Conservation (phyloP, 1,284 basidiomycete genomes). For the Schizophyllum amplum region DNA sequence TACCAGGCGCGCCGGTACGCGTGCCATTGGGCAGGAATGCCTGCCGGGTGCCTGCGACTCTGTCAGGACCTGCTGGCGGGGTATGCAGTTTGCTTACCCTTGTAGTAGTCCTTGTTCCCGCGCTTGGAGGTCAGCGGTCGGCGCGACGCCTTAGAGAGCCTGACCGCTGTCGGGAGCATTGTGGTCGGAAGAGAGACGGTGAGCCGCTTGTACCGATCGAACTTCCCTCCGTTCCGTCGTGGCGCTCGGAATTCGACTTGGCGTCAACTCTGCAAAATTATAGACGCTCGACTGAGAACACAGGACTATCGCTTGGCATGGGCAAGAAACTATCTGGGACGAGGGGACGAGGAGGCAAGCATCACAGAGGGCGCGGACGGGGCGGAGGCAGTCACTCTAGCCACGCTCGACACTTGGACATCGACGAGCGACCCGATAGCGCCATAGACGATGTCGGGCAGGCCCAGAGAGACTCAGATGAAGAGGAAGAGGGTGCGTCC, state of each 20-base stretch:
- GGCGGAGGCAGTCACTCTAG: conserved; percentile 15
- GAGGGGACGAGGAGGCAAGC: conserved; percentile 17
- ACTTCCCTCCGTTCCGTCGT: conserved; percentile 1
- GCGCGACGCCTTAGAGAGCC: conserved; percentile 74
- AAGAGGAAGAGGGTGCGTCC: conserved; percentile 17
- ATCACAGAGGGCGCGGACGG: conserved; percentile 20
- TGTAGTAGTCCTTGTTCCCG: conserved; percentile 92
- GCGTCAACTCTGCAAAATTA: background rate
- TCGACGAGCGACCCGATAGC: conserved; percentile 38
- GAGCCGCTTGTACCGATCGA: conserved; percentile 1
- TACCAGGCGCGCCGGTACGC: conserved; percentile 81
- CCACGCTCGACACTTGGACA: conserved; percentile 19
- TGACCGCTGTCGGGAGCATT: conserved; percentile 62
- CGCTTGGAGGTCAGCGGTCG: conserved; percentile 74
- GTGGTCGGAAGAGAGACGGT: background rate
- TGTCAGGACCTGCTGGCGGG: conserved; percentile 1
- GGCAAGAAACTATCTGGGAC: conserved; percentile 31
- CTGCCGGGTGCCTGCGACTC: conserved; percentile 67
- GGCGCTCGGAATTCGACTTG: conserved; percentile 3
- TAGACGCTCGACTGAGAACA: background rate
- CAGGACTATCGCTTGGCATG: conserved; percentile 18
- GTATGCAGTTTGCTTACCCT: conserved; percentile 45
- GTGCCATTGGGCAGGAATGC: conserved; percentile 76
- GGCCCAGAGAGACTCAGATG: conserved; percentile 18
- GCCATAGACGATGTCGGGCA: conserved; percentile 35